These are phyloP conservation scores for Paramecium sexaurelia DNA, from an alignment of 73 alveolate genomes.

Conservation along the genomic window DNA sequence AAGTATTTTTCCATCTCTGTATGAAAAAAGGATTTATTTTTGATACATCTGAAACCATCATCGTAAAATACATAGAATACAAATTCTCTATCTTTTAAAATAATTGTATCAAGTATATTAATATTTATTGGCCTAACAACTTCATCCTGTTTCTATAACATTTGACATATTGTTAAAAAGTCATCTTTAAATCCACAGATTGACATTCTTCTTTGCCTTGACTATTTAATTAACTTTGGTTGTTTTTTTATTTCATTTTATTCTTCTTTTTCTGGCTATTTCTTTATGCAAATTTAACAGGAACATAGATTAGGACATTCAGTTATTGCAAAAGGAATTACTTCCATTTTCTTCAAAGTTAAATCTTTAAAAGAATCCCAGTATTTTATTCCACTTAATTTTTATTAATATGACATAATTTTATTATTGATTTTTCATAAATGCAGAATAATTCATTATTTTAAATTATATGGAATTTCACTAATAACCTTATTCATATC, in stretches of 20 bases:
- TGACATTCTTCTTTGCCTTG: conserved; percentile 36
- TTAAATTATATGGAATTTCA: too few species aligned
- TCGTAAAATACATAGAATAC: neutral
- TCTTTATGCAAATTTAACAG: neutral
- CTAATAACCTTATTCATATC: too few species aligned
- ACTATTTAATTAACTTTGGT: neutral
- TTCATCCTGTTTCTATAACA: neutral
- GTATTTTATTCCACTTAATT: neutral
- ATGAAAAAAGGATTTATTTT: neutral
- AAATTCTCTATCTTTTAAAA: conserved; percentile 40
- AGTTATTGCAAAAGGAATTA: neutral
- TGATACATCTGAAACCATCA: conserved; percentile 19
- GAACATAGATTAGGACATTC: neutral
- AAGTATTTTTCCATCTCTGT: conserved; percentile 26
- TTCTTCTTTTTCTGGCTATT: neutral
- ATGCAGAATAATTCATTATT: too few species aligned
- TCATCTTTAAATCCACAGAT: conserved; percentile 19
- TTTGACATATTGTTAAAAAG: neutral
- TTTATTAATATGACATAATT: conserved; percentile 11
- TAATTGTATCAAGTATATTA: neutral
- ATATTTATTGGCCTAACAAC: neutral
- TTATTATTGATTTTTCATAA: neutral
- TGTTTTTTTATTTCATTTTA: neutral
- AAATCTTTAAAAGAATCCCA: neutral
- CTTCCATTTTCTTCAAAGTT: neutral